Percentiles rank a stretch among this genome's conserved stretches.
These are phyloP conservation scores for Macrophomina pseudophaseolina DNA, from an alignment of 2,329 filamentous ascomycete species.

Conservation along the genomic window DNA sequence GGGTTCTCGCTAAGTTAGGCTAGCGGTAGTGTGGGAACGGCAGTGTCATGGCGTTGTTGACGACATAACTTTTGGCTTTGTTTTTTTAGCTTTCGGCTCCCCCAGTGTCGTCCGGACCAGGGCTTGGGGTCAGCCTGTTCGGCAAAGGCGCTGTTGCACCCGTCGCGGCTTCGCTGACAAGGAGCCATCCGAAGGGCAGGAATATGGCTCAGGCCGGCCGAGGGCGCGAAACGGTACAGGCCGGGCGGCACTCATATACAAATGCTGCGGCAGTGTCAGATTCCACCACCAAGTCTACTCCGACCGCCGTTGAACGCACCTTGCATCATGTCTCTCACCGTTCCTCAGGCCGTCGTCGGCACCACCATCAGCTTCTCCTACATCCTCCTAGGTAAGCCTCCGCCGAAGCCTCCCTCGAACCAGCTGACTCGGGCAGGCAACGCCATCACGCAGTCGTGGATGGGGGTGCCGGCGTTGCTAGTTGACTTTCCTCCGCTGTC, in stretches of 20 bases:
- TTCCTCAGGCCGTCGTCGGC: slow-evolving; percentile 49
- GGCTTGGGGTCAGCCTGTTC: neutral
- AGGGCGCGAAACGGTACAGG: neutral
- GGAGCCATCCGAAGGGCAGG: neutral
- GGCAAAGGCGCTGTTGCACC: neutral
- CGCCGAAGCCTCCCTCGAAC: neutral
- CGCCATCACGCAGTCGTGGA: slow-evolving; percentile 59
- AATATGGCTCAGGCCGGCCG: neutral
- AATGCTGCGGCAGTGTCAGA: neutral
- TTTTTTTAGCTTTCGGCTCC: neutral
- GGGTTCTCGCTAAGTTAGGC: slow-evolving; percentile 4
- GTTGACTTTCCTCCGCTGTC: slow-evolving; percentile 52
- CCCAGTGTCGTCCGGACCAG: slow-evolving; percentile 4
- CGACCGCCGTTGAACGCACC: neutral
- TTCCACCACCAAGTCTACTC: neutral
- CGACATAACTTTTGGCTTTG: slow-evolving; percentile 7
- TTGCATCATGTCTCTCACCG: slow-evolving; percentile 39
- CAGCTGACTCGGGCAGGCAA: slow-evolving; percentile 46
- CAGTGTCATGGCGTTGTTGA: neutral
- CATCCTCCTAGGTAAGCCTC: slow-evolving; percentile 52
- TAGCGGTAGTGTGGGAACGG: neutral
- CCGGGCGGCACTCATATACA: slow-evolving; percentile 12
- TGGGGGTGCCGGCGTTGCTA: slow-evolving; percentile 56
- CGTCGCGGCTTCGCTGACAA: neutral
- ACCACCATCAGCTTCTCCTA: slow-evolving; percentile 56